These are phyloP conservation scores for Cladosporium austrohemisphaericum DNA, from an alignment of 2,329 filamentous ascomycete genomes.

Conservation along the genomic window DNA sequence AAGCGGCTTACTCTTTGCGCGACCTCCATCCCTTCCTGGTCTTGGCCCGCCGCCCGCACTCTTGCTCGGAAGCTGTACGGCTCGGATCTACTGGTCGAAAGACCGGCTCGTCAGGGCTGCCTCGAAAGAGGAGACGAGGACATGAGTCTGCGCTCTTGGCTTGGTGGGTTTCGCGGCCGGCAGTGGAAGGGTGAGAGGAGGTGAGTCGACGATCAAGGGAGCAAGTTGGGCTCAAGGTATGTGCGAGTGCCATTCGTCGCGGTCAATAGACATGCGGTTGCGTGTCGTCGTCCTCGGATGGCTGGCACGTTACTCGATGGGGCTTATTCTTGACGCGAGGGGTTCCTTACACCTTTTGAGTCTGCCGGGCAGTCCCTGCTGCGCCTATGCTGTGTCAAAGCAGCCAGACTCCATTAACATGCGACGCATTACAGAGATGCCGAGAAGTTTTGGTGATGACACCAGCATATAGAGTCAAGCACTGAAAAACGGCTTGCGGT, in stretches of 20 bases:
- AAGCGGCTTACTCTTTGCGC: conserved; percentile 71
- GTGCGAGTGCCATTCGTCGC: conserved; percentile 75
- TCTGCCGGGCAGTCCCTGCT: conserved; percentile 35
- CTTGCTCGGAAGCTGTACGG: conserved; percentile 32
- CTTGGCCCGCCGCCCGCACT: conserved; percentile 54
- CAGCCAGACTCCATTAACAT: conserved; percentile 54
- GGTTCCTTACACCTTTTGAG: conserved; percentile 53
- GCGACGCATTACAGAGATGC: conserved; percentile 23
- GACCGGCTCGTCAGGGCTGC: conserved; percentile 43
- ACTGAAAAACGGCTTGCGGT: conserved; percentile 60
- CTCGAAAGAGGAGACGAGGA: conserved; percentile 64
- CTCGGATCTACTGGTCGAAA: conserved; percentile 37
- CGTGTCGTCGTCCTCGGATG: conserved; percentile 34
- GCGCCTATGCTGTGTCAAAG: conserved; percentile 62
- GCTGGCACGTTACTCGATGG: conserved; percentile 90
- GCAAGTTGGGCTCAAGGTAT: conserved; percentile 43
- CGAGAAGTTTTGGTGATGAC: conserved; percentile 75
- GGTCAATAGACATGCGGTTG: conserved; percentile 99
- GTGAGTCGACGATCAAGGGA: conserved; percentile 33
- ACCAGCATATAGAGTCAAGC: conserved; percentile 95
- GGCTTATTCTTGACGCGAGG: conserved; percentile 99
- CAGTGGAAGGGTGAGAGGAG: conserved; percentile 34
- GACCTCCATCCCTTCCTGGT: conserved; percentile 47
- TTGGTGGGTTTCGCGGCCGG: conserved; percentile 32
- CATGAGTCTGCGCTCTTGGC: conserved; percentile 70